Percentiles rank a stretch among this genome's conserved stretches.
Evolutionary conservation across 352 stramenopile species (phyloP).

Genomic region (Phytophthora palmivora): DNA sequence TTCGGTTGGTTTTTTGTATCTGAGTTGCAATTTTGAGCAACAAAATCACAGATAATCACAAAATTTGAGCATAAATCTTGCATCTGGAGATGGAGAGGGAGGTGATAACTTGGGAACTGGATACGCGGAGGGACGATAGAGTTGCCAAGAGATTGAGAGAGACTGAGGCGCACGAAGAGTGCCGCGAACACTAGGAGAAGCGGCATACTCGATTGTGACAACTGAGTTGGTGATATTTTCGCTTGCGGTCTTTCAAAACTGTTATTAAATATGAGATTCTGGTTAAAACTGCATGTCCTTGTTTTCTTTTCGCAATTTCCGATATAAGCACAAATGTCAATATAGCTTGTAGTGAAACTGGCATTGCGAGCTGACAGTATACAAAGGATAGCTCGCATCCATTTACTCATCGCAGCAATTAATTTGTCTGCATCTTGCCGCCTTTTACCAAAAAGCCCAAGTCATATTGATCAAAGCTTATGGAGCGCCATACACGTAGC

Average conservation of each 20-base stretch:
- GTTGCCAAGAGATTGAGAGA: conserved; percentile 4
- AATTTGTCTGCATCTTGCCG: background rate
- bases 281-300: background rate
- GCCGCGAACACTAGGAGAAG: conserved; percentile 15
- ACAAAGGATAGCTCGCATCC: too few species aligned
- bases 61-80: conserved; percentile 51
- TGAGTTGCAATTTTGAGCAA: conserved; percentile 40
- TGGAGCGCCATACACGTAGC: conserved; percentile 25
- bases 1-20: conserved; percentile 21
- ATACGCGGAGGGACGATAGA: background rate
- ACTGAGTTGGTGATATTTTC: background rate
- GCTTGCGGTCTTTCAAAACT: background rate
- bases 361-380: too few species aligned
- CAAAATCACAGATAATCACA: conserved; percentile 49
- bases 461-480: conserved; percentile 1
- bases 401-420: too few species aligned
- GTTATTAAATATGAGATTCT: background rate
- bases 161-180: background rate
- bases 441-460: background rate
- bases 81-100: conserved; percentile 6
- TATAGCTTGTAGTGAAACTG: too few species aligned
- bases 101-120: conserved; percentile 1
- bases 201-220: conserved; percentile 6
- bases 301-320: too few species aligned
- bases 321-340: too few species aligned